Evolutionary conservation across 176 grass and related monocot species (phyloP), one percentile per base, ranked within the genome.

Genomic region (Cenchrus fungigraminus): DNA sequence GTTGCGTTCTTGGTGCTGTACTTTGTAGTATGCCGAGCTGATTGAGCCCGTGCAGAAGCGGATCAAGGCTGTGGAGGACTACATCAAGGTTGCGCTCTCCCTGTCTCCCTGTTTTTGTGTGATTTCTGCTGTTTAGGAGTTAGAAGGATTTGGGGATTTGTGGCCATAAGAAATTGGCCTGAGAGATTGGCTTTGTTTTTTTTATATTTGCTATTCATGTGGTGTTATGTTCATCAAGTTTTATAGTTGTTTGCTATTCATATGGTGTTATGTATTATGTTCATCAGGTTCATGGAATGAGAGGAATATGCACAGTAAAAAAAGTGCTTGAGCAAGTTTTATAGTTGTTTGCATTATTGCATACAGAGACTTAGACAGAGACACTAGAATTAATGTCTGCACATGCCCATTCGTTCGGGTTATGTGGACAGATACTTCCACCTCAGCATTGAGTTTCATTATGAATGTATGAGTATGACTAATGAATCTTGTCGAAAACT

Each of bases 51-150:
- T 86, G 0, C 86, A 94, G 50, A 90, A 71, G 65, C 86, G 88
- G 74, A 88, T 91, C 74, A 84, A 73, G 83, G 86, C 88, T 8
- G 86, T 94, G 54, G 83, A 88, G 79, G 86, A 94, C 84, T 91
- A 84, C 74, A 94, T 94, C 52, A 88, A 94, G 92, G 92, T 94
- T 73, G 9, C 49, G 37, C 20, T 40, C 63, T 20, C 74, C n/a
- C 65, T 84, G 51, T 34, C 54, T 22, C 71, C 52, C 63, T 67
- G 45, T 25, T 64, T 46, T n/a, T 31, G 0, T 70, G 31, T 47
- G 4, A 74, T 87, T 66, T 79, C 42, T 82, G 46, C 16, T 83
- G 37, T 40, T 42, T 44, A 34, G 20, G 13, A 64, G 12, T 49
- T 78, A 42, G 19, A 75, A 47, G 9, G 62, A 79, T 87, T 87